These are phyloP conservation scores for Mycosphaerella sp. DNA, from an alignment of 2,329 filamentous ascomycete species.

Conservation along the genomic window DNA sequence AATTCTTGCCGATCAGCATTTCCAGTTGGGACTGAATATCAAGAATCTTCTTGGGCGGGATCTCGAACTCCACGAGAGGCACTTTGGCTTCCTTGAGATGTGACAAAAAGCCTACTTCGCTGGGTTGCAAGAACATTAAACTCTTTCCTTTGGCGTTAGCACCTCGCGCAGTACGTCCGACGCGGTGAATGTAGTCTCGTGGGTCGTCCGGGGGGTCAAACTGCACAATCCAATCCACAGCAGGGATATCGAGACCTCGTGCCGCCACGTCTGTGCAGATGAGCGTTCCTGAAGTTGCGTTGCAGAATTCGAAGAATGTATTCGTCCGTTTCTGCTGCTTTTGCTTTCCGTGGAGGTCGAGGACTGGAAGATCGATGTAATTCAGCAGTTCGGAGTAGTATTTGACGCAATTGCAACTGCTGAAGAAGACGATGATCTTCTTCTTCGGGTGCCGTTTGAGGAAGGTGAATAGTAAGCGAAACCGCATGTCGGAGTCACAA, in stretches of 20 bases:
- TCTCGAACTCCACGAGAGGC: conserved; percentile 92
- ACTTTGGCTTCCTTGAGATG: conserved; percentile 88
- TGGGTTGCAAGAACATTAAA: conserved; percentile 87
- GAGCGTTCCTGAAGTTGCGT: conserved; percentile 74
- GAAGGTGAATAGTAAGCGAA: conserved; percentile 90
- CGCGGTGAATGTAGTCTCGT: conserved; percentile 86
- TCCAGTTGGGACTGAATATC: conserved; percentile 76
- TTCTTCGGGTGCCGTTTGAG: conserved; percentile 87
- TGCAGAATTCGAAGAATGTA: conserved; percentile 95
- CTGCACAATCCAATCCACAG: conserved; percentile 94
- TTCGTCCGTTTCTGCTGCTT: conserved; percentile 99
- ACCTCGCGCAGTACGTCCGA: conserved; percentile 87
- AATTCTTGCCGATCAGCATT: conserved; percentile 90
- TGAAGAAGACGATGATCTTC: conserved; percentile 97
- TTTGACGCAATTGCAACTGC: conserved; percentile 73
- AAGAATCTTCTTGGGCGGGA: conserved; percentile 83
- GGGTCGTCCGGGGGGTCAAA: conserved; percentile 63
- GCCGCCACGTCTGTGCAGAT: conserved; percentile 97
- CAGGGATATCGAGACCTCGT: conserved; percentile 87
- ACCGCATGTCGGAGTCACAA: conserved; percentile 88
- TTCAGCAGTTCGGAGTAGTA: conserved; percentile 95
- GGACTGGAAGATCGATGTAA: conserved; percentile 88
- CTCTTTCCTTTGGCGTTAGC: conserved; percentile 76
- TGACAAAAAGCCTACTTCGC: conserved; percentile 83
- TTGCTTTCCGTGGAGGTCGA: conserved; percentile 87